Evolutionary conservation across 2,329 filamentous ascomycete genomes (phyloP).

Genomic region (Fusarium pseudocircinatum): DNA sequence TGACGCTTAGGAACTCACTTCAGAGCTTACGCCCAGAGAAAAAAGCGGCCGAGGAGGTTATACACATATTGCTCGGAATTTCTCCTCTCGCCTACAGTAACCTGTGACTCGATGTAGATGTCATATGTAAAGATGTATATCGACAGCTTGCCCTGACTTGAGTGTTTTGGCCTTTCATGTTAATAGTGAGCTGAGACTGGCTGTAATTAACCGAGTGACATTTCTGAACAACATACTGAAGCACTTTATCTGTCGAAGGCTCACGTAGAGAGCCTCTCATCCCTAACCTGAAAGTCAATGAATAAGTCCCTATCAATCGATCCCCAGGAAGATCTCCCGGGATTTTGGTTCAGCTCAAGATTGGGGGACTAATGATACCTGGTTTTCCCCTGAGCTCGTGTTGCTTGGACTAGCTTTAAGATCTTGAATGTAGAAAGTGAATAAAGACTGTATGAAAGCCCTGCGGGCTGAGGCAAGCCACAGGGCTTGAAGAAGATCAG

Average conservation of each 20-base stretch:
- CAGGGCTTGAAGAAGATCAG: too few relatives aligned
- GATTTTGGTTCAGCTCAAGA: neutral
- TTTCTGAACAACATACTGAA: neutral
- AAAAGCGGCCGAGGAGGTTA: conserved; percentile 23
- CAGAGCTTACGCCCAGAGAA: conserved; percentile 30
- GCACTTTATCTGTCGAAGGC: neutral
- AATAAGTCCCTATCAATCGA: neutral
- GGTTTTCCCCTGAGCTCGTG: too few relatives aligned
- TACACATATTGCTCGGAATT: conserved; percentile 21
- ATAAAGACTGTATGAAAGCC: too few relatives aligned
- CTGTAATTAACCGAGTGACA: conserved; percentile 7
- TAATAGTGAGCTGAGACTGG: neutral
- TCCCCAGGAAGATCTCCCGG: neutral
- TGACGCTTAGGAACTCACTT: neutral
- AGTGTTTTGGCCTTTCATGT: conserved; percentile 30
- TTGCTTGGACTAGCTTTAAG: too few relatives aligned
- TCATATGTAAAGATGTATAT: neutral
- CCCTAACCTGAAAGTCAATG: neutral
- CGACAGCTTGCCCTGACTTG: conserved; percentile 11
- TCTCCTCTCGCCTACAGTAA: neutral
- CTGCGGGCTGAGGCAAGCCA: too few relatives aligned
- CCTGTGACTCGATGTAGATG: neutral
- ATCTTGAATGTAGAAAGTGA: too few relatives aligned
- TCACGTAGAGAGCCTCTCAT: neutral
- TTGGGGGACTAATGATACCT: neutral